Conservation (phyloP, 345 rosid species). For the Salix purpurea region DNA sequence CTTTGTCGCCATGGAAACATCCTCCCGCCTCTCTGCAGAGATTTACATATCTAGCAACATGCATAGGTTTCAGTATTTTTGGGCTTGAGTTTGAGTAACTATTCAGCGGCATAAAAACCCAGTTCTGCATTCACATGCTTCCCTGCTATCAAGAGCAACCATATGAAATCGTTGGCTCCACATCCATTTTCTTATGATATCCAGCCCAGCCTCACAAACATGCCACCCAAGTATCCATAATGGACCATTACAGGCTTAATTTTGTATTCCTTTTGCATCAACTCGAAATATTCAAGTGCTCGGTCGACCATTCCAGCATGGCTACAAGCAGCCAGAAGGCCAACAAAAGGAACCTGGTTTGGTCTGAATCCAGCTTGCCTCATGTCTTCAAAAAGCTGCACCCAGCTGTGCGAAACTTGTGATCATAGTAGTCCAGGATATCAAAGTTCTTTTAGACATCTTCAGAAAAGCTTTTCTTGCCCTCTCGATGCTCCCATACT, state of each 20-base stretch:
- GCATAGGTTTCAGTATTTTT: constrained; percentile 28
- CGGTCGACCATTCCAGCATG: constrained; percentile 43
- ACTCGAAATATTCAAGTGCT: constrained; percentile 44
- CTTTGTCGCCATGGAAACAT: constrained; percentile 30
- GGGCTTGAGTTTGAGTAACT: constrained; percentile 42
- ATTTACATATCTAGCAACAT: constrained; percentile 28
- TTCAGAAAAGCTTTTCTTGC: constrained; percentile 47
- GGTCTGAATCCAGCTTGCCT: constrained; percentile 43
- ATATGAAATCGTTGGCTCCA: constrained; percentile 39
- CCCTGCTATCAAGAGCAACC: constrained; percentile 38
- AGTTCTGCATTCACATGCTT: constrained; percentile 35
- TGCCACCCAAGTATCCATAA: constrained; percentile 37
- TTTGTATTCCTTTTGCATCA: constrained; percentile 45
- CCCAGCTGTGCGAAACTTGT: constrained; percentile 46
- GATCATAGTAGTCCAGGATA: constrained; percentile 59
- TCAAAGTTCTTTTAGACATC: constrained; percentile 48
- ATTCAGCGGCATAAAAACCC: constrained; percentile 41
- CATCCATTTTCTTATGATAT: constrained; percentile 37
- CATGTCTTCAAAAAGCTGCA: constrained; percentile 60
- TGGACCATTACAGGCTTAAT: constrained; percentile 48
- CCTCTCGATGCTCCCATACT: constrained; percentile 47
- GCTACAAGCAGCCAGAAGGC: constrained; percentile 53
- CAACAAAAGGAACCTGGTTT: constrained; percentile 49
- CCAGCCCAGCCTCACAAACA: constrained; percentile 44
- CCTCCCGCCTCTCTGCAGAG: constrained; percentile 40